Evolutionary conservation across 2,329 filamentous ascomycete genomes (phyloP).

Genomic region (Fusarium chuoi): DNA sequence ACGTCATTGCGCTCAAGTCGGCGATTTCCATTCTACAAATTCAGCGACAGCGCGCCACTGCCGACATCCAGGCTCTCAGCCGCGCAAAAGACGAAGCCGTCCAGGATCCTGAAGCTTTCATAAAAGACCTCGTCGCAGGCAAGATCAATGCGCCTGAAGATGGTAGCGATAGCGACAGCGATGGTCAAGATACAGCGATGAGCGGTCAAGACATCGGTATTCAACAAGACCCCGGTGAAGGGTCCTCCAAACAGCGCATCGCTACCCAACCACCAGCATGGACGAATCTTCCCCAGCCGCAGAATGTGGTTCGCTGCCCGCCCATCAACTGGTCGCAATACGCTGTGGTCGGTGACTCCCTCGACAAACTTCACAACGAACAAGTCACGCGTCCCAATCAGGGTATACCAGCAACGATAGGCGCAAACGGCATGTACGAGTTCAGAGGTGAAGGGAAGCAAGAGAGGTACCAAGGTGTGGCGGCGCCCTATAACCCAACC

Average conservation of each 20-base stretch:
- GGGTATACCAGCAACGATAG: conserved; percentile 60
- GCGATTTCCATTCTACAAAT: conserved; percentile 89
- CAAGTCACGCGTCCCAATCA: conserved; percentile 74
- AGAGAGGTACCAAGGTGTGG: conserved; percentile 61
- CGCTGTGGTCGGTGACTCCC: conserved; percentile 79
- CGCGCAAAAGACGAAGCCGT: conserved; percentile 77
- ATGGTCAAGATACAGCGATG: conserved; percentile 47
- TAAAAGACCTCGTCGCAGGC: conserved; percentile 72
- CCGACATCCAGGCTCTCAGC: conserved; percentile 78
- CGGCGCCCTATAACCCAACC: conserved; percentile 65
- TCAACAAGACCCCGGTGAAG: conserved; percentile 41
- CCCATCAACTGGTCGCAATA: conserved; percentile 97
- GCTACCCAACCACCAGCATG: conserved; percentile 57
- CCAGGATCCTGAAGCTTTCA: conserved; percentile 76
- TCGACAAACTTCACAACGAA: conserved; percentile 86
- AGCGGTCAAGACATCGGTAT: conserved; percentile 43
- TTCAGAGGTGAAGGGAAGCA: conserved; percentile 59
- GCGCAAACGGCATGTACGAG: conserved; percentile 60
- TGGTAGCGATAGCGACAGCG: conserved; percentile 43
- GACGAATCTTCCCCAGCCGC: conserved; percentile 76
- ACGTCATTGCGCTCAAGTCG: conserved; percentile 86
- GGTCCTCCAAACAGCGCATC: conserved; percentile 37
- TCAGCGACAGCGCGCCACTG: conserved; percentile 80
- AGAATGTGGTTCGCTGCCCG: conserved; percentile 86
- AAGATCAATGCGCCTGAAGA: conserved; percentile 57